Base-by-base conservation (phyloP, 2,329 filamentous ascomycete species). In the Trichoderma harzianum region DNA sequence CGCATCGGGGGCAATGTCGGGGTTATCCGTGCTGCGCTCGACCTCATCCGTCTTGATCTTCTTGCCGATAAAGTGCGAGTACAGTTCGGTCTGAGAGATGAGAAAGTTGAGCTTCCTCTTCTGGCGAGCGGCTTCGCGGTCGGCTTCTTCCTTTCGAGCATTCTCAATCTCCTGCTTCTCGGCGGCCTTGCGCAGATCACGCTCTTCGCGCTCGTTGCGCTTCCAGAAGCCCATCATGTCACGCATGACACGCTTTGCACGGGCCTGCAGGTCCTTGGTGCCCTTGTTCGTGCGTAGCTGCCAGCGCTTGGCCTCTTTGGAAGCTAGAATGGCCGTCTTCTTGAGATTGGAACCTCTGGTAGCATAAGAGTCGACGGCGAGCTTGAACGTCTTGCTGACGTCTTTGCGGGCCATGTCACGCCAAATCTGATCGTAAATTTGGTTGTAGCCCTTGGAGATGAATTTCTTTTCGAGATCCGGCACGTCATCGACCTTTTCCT, bases 151-250 rank as follows among this genome's bases (percentile, higher is more conserved):
- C 83, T 95, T 97, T 83, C 96, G 95, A 21, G 96, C 96, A 78
- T 96, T 97, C 80, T 99, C 96, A 62, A 99, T 89, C 83, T 98
- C 96, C 81, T 97, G 94, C 80, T 92, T 93, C 85, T 99, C 96
- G 6, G 96, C 96, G 67, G 95, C 91, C 84, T 97, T 97, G 76
- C 96, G 91, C 75, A 97, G 86, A 80, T 99, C 96, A 73, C 96
- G 93, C 80, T 99, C 96, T 80, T 99, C 96, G 68, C 95, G 92
- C 82, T 99, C 96, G 80, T 99, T 99, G 71, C 95, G 92, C 84
- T 98, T 98, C 96, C 96, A 99, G 87, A 98, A 99, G 72, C 93
- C 91, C 89, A 98, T 96, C 96, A 99, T 99, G 83, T 99, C 96
- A 80, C 96, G 91, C 96, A 99, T 99, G 72, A 95, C 95, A 76